These are phyloP conservation scores for Tylopilus cervinicoccineus DNA, from an alignment of 768 basidiomycete genomes.

Conservation along the genomic window DNA sequence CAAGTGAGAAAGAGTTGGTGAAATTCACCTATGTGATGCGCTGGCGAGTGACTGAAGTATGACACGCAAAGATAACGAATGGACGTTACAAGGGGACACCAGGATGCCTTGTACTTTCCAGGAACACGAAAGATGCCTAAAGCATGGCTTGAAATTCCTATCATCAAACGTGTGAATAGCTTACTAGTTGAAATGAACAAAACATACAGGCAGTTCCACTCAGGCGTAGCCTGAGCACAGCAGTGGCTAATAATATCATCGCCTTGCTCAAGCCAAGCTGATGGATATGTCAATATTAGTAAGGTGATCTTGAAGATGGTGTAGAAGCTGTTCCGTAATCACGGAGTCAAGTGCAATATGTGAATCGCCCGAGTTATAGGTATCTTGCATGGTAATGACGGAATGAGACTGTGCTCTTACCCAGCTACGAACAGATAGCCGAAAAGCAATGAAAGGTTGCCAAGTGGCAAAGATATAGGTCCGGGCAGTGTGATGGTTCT, in stretches of 20 bases:
- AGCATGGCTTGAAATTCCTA: neutral
- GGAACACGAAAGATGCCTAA: neutral
- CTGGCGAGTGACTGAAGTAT: neutral
- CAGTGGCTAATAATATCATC: neutral
- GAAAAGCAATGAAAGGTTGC: neutral
- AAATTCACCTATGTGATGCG: neutral
- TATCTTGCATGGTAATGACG: neutral
- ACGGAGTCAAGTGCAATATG: neutral
- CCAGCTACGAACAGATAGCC: neutral
- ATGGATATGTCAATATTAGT: neutral
- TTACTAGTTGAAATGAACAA: neutral
- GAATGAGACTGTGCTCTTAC: neutral
- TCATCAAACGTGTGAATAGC: slow-evolving; percentile 3
- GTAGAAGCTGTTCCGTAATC: neutral
- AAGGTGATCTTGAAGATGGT: neutral
- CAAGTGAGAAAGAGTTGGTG: neutral
- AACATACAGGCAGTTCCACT: neutral
- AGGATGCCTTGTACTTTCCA: slow-evolving; percentile 1
- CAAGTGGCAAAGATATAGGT: neutral
- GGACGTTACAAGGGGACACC: neutral
- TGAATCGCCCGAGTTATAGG: neutral
- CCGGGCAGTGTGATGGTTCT: neutral
- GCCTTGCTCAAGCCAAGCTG: neutral
- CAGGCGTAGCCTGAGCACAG: neutral
- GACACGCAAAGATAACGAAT: neutral